A percentile compares a stretch with the other conserved stretches of the same genome.
These are phyloP conservation scores for Talaromyces sp. DNA, from an alignment of 2,329 filamentous ascomycete species.

Conservation along the genomic window DNA sequence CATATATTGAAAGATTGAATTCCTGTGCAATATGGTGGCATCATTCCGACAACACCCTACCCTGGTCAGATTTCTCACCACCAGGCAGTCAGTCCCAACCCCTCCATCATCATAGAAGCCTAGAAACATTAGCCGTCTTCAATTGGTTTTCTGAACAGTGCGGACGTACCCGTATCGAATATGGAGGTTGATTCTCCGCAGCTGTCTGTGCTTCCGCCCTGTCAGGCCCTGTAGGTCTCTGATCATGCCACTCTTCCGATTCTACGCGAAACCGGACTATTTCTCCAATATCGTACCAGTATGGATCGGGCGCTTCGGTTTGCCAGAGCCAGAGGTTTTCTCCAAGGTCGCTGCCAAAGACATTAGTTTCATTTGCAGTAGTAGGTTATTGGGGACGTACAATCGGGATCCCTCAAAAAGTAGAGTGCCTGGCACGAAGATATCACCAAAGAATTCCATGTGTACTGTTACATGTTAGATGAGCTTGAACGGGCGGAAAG, in stretches of 20 bases:
- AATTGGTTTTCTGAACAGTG: not conserved
- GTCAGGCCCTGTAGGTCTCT: slow-evolving; percentile 69
- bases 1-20: not conserved
- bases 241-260: slow-evolving; percentile 86
- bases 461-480: slow-evolving; percentile 53
- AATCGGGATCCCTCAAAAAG: slow-evolving; percentile 74
- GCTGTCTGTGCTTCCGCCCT: slow-evolving; percentile 54
- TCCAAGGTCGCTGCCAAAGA: slow-evolving; percentile 58
- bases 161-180: slow-evolving; percentile 43
- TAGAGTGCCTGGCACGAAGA: slow-evolving; percentile 71
- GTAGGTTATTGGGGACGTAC: slow-evolving; percentile 41
- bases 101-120: slow-evolving; percentile 48
- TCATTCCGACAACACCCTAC: not conserved
- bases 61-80: slow-evolving; percentile 28
- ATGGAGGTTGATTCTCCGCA: slow-evolving; percentile 58
- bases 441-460: slow-evolving; percentile 91
- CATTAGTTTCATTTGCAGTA: slow-evolving; percentile 3
- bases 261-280: slow-evolving; percentile 82
- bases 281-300: slow-evolving; percentile 89
- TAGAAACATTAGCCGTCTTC: slow-evolving; percentile 20
- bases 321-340: slow-evolving; percentile 86
- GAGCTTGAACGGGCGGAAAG: too few species aligned
- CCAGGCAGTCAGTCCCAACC: slow-evolving; percentile 46
- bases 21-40: not conserved
- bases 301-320: slow-evolving; percentile 54